phyloP scores from a whole-genome alignment of 768 basidiomycete genomes.

The Mycena venus region DNA sequence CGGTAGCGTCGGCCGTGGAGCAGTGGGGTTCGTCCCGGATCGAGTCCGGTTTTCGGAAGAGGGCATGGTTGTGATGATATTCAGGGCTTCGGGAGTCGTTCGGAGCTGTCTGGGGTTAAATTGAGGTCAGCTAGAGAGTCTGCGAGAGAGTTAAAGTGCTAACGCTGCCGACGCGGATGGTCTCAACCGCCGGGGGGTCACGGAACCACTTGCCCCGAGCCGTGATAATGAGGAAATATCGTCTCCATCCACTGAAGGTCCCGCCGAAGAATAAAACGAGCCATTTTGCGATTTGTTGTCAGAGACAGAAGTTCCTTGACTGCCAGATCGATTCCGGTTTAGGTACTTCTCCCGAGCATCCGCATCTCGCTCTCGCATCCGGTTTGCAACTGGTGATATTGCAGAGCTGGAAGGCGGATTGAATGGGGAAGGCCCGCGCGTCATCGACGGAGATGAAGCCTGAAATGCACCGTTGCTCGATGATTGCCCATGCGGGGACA shows the following conservation, averaged over 20 bases:
- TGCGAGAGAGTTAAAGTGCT: no score
- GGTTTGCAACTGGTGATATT: conserved; percentile 82
- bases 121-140: no score
- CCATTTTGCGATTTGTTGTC: conserved; percentile 78
- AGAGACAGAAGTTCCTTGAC: conserved; percentile 79
- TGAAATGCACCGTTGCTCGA: conserved; percentile 45
- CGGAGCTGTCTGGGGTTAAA: no score
- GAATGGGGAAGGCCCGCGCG: conserved; percentile 48
- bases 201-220: conserved; percentile 62
- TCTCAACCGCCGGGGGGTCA: conserved; percentile 73
- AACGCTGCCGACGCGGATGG: conserved; percentile 86
- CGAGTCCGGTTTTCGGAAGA: conserved; percentile 66
- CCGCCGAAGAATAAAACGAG: conserved; percentile 60
- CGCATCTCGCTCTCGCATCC: conserved; percentile 87
- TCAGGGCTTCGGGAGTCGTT: conserved; percentile 56
- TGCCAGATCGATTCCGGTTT: conserved; percentile 85
- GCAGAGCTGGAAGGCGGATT: conserved; percentile 59
- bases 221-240: conserved; percentile 64
- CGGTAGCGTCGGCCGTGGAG: conserved; percentile 59
- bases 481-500: conserved; percentile 27
- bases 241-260: conserved; percentile 67
- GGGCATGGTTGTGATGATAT: conserved; percentile 44
- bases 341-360: conserved; percentile 92
- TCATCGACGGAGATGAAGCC: conserved; percentile 60
- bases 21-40: conserved; percentile 76